Base-by-base conservation (phyloP, 176 grass and related monocot genomes). In the Neostapfia colusana region DNA sequence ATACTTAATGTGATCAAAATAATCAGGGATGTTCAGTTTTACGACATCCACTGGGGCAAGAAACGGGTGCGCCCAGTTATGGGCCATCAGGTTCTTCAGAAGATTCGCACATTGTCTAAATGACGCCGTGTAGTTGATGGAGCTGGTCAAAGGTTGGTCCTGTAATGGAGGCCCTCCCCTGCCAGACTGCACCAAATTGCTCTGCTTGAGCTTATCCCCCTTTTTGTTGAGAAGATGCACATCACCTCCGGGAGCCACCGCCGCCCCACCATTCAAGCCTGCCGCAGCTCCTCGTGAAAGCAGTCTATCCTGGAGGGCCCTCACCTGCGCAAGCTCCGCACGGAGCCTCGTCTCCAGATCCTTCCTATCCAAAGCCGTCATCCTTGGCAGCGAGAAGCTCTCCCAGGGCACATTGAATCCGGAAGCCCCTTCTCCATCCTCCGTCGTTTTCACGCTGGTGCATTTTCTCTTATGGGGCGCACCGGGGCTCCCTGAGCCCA, bases 1-100 rank as follows among this genome's bases (percentile, higher is more conserved):
- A 43, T 86, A 65, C 78, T 95, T 90, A 70, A 99, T 79, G 69
- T 95, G 85, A 62, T 86, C 72, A 58, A 89, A 92, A 85, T 99
- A 99, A 88, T 99, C 96, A 57, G 96, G 96, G 74, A 99, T 71
- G 43, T 88, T 89, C n/a, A 90, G 56, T 72, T 90, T 89, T 21
- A 87, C 87, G 57, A 79, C 81, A 80, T 99, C 95, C 28, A 99
- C 95, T 20, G 95, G 95, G 0, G 14, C 81, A 81, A 95, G 85
- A 65, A 99, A 99, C 4, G 93, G 89, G 56, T 38, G 24, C 64
- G 79, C 70, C 72, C 83, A 74, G 0, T 23, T 23, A 79, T 99
- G 89, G 15, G 18, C 70, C 92, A 92, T 89, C 42, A 99, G 59
- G 71, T 82, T 71, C 82, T 90, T 95, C 16, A 99, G 89, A 82